phyloP scores from a whole-genome alignment of 768 basidiomycete species.

The Suillus tomentosus region DNA sequence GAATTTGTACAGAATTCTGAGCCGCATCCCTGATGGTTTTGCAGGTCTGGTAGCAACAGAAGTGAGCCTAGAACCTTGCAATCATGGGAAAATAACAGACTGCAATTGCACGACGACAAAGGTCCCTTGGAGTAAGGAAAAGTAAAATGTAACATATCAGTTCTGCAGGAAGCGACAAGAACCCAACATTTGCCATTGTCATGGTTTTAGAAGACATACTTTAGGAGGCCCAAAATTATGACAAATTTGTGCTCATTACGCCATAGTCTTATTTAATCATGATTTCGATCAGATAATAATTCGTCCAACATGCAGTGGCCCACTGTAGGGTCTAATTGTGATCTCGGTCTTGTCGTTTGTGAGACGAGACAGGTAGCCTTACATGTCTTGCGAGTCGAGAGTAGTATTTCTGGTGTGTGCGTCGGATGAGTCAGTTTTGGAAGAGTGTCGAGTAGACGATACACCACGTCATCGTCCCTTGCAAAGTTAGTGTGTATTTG shows the following conservation, averaged over 20 bases:
- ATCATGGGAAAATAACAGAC: not conserved
- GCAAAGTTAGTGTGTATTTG: not conserved
- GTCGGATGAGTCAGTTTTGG: not conserved
- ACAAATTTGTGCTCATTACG: too few relatives aligned
- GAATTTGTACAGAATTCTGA: not conserved
- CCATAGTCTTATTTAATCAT: too few relatives aligned
- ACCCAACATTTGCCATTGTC: not conserved
- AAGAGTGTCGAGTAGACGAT: not conserved
- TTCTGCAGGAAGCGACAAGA: not conserved
- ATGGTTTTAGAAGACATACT: not conserved
- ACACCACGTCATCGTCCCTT: not conserved
- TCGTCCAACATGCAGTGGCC: too few relatives aligned
- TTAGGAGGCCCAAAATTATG: not conserved
- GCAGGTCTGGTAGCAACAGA: not conserved
- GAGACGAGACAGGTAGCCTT: not conserved
- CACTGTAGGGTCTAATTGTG: not conserved
- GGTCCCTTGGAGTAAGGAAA: not conserved
- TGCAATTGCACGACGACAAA: not conserved
- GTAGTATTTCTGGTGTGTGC: not conserved
- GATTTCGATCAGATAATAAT: too few relatives aligned
- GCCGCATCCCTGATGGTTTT: not conserved
- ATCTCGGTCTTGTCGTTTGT: not conserved
- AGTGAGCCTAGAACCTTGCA: not conserved
- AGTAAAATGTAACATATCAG: not conserved
- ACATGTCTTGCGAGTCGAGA: not conserved